Percentiles rank a stretch among this genome's conserved stretches.
These are phyloP conservation scores for Phialophora chinensis DNA, from an alignment of 2,329 filamentous ascomycete genomes.

Conservation along the genomic window DNA sequence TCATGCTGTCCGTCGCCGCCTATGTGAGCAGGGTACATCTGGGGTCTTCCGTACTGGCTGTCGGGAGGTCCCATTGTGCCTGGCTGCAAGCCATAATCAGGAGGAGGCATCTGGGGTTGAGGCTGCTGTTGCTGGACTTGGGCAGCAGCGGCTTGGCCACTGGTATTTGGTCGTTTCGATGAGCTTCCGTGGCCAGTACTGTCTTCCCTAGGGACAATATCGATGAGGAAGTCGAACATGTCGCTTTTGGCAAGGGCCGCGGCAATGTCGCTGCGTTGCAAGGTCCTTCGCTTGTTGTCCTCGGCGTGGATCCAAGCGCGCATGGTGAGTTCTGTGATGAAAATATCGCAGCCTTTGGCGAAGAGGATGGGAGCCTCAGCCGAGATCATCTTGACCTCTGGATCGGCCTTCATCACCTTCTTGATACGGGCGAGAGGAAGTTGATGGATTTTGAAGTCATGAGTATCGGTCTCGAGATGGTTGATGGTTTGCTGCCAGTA, in stretches of 20 bases:
- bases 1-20: conserved; percentile 62
- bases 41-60: conserved; percentile 78
- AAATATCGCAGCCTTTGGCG: conserved; percentile 98
- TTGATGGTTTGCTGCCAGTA: conserved; percentile 99
- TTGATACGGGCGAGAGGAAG: conserved; percentile 97
- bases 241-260: conserved; percentile 95
- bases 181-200: conserved; percentile 69
- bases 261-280: conserved; percentile 95
- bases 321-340: conserved; percentile 99
- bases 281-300: conserved; percentile 94
- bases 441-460: conserved; percentile 98
- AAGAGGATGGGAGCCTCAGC: conserved; percentile 97
- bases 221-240: conserved; percentile 99
- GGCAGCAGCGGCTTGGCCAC: conserved; percentile 49
- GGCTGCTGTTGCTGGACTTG: conserved; percentile 58
- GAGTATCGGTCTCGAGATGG: conserved; percentile 89
- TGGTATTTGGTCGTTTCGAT: conserved; percentile 56
- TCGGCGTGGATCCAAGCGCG: conserved; percentile 99
- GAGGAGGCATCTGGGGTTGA: conserved; percentile 63
- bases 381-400: conserved; percentile 99
- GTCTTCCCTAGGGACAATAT: conserved; percentile 96
- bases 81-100: conserved; percentile 61
- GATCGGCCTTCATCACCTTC: conserved; percentile 99
- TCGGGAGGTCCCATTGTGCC: conserved; percentile 70
- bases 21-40: conserved; percentile 82